Percentiles rank a stretch among this genome's conserved stretches.
Evolutionary conservation across 2,329 filamentous ascomycete genomes (phyloP).

Genomic region (Fusarium chuoi): DNA sequence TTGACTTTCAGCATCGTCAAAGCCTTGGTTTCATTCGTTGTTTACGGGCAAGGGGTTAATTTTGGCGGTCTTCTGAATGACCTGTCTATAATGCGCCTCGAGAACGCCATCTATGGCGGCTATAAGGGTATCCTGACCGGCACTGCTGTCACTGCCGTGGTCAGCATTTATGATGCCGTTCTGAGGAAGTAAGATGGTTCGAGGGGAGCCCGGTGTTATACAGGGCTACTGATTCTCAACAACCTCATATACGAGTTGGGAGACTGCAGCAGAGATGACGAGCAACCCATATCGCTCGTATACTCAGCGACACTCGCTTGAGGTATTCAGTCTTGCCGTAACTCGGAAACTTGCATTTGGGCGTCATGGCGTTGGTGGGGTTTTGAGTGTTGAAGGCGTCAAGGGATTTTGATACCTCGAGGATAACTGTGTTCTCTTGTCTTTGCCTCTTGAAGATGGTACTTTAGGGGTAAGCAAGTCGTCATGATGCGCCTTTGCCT

Average conservation of each 20-base stretch:
- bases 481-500: not conserved
- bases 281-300: not conserved
- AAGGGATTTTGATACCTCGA: constrained; percentile 47
- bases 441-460: constrained; percentile 12
- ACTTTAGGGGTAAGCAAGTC: not conserved
- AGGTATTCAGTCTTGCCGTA: constrained; percentile 3
- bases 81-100: constrained; percentile 70
- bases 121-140: constrained; percentile 77
- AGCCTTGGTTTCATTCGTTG: constrained; percentile 81
- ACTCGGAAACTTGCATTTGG: constrained; percentile 31
- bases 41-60: constrained; percentile 76
- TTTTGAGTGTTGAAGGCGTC: constrained; percentile 48
- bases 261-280: not conserved
- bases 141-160: constrained; percentile 72
- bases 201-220: not conserved
- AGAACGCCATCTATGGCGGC: constrained; percentile 75
- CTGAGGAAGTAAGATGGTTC: constrained; percentile 69
- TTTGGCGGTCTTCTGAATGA: constrained; percentile 71
- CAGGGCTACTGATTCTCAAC: not conserved
- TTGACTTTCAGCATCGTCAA: constrained; percentile 91
- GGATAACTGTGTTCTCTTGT: constrained; percentile 13
- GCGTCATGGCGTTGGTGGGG: constrained; percentile 45
- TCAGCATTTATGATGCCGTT: constrained; percentile 81
- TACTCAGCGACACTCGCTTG: not conserved
- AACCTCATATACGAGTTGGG: not conserved